phyloP scores from a whole-genome alignment of 768 basidiomycete genomes.

The Cantharellus cinnabarinus region DNA sequence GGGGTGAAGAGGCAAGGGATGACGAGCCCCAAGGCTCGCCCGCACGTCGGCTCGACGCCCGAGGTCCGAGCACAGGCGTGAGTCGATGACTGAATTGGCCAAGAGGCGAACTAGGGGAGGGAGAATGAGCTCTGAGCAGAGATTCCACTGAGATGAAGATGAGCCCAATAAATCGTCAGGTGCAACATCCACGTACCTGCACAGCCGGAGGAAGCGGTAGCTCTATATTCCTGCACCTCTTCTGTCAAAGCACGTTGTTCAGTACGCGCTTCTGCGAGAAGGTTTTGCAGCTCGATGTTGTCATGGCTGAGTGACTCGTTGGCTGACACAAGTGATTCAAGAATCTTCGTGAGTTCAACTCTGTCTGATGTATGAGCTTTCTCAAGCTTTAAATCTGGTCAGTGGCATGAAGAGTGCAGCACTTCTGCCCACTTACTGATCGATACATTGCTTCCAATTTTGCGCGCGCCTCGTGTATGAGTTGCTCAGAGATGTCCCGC shows the following conservation, averaged over 20 bases:
- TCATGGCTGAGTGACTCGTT: conserved; percentile 69
- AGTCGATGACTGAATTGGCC: background rate
- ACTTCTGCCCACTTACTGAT: conserved; percentile 22
- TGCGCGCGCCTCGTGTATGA: conserved; percentile 43
- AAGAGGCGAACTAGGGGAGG: background rate
- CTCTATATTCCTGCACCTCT: conserved; percentile 49
- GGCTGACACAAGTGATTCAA: conserved; percentile 72
- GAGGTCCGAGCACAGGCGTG: background rate
- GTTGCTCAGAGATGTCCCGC: conserved; percentile 42
- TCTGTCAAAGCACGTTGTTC: conserved; percentile 47
- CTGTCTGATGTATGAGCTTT: conserved; percentile 8
- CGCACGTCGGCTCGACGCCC: background rate
- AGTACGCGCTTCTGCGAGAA: conserved; percentile 59
- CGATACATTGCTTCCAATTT: conserved; percentile 40
- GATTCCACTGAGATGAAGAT: background rate
- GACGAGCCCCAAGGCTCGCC: background rate
- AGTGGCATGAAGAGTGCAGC: no score
- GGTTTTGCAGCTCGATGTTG: conserved; percentile 53
- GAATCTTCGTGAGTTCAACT: conserved; percentile 37
- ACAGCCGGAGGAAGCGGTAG: background rate
- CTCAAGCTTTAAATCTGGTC: conserved; percentile 1
- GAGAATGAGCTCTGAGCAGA: background rate
- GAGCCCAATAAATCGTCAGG: background rate
- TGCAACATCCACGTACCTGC: background rate
- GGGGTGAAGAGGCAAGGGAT: background rate